Percentiles rank a stretch among this genome's conserved stretches.
Conservation (phyloP, 208 protist species). For the Strigomonas culicis region DNA sequence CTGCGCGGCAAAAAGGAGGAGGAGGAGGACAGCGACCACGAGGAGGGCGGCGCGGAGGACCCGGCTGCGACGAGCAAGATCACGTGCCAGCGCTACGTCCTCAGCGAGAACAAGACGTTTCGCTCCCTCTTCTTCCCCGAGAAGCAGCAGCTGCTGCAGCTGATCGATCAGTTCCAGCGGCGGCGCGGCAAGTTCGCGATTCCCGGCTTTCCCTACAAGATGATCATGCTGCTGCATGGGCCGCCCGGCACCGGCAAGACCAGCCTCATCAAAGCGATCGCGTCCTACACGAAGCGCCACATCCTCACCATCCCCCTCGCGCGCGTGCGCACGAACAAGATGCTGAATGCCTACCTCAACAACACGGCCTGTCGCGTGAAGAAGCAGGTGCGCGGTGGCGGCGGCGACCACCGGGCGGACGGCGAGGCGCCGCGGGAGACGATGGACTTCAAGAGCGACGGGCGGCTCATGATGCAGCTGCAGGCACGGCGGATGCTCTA, state of each 20-base stretch:
- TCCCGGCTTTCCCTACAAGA: slow-evolving; percentile 80
- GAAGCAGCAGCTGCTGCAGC: slow-evolving; percentile 65
- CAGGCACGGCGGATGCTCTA: slow-evolving; percentile 67
- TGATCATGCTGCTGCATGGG: slow-evolving; percentile 90
- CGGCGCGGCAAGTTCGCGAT: slow-evolving; percentile 85
- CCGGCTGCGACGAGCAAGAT: slow-evolving; percentile 18
- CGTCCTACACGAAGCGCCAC: slow-evolving; percentile 70
- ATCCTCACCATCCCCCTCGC: slow-evolving; percentile 84
- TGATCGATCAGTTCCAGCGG: slow-evolving; percentile 79
- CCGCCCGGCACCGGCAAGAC: slow-evolving; percentile 96
- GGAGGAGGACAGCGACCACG: slow-evolving; percentile 23
- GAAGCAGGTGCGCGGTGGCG: slow-evolving; percentile 11
- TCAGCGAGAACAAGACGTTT: slow-evolving; percentile 84
- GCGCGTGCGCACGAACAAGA: slow-evolving; percentile 72
- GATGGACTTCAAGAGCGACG: slow-evolving; percentile 1
- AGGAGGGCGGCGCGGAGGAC: slow-evolving; percentile 13
- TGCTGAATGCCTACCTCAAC: slow-evolving; percentile 87
- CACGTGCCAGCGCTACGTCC: slow-evolving; percentile 61
- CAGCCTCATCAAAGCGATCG: slow-evolving; percentile 88
- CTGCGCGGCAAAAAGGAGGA: not conserved
- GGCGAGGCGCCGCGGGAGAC: slow-evolving; percentile 2
- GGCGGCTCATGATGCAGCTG: slow-evolving; percentile 21
- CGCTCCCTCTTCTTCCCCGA: slow-evolving; percentile 88
- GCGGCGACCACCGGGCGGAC: not conserved
- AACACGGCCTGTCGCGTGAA: slow-evolving; percentile 56